Percentiles rank a stretch among this genome's conserved stretches.
Conservation (phyloP, 768 basidiomycete species). For the Trametes cubensis region DNA sequence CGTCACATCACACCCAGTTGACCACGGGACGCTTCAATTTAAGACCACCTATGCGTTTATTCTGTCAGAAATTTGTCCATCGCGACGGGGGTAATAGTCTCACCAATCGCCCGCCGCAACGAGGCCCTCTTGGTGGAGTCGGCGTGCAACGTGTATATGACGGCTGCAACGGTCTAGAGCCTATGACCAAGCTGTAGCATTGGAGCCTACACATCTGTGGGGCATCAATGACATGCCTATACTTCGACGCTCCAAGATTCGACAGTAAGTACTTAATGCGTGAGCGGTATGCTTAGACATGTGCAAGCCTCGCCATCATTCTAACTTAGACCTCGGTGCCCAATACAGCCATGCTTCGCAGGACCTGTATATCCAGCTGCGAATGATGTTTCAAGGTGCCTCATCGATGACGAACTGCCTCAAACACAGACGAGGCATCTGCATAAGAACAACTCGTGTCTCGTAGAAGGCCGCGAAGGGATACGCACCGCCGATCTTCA, state of each 20-base stretch:
- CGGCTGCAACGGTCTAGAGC: not conserved
- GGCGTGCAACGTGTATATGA: slow-evolving; percentile 8
- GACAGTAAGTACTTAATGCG: not conserved
- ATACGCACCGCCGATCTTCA: not conserved
- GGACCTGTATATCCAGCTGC: not conserved
- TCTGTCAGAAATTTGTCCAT: not conserved
- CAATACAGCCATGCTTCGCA: not conserved
- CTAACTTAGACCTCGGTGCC: no score
- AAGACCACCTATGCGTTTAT: not conserved
- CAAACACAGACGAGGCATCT: no score
- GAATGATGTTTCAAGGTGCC: no score
- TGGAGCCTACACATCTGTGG: not conserved
- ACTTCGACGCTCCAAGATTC: not conserved
- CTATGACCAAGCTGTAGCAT: not conserved
- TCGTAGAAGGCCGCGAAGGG: no score
- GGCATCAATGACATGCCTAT: not conserved
- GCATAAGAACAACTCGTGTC: no score
- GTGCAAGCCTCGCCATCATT: no score
- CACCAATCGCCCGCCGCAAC: slow-evolving; percentile 2
- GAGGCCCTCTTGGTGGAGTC: slow-evolving; percentile 8
- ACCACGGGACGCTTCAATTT: not conserved
- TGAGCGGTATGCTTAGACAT: not conserved
- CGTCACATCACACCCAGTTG: slow-evolving; percentile 10
- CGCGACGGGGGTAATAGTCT: not conserved
- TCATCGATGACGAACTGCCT: no score